Conservation (phyloP, 768 basidiomycete species). For the Termitomyces sp. region DNA sequence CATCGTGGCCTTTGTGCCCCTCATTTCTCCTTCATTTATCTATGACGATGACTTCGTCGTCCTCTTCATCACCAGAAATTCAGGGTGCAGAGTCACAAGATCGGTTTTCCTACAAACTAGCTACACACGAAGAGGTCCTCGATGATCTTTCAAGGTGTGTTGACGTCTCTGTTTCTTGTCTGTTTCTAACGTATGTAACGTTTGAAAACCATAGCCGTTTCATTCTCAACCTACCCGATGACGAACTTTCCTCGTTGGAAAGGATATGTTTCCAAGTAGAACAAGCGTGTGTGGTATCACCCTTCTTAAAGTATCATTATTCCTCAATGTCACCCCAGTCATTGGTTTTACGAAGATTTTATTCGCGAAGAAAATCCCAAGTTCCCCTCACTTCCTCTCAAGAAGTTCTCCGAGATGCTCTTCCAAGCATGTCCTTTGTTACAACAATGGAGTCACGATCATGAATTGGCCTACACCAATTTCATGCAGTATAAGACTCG, state of each 20-base stretch:
- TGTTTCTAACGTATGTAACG: constrained; percentile 6
- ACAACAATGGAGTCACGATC: constrained; percentile 79
- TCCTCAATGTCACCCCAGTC: constrained; percentile 46
- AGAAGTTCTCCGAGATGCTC: constrained; percentile 90
- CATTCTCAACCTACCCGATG: constrained; percentile 92
- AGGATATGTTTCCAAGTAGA: constrained; percentile 98
- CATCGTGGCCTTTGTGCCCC: constrained; percentile 24
- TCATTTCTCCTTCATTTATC: constrained; percentile 22
- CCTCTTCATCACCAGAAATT: constrained; percentile 78
- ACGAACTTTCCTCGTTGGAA: constrained; percentile 88
- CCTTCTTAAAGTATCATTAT: constrained; percentile 5
- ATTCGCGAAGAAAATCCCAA: constrained; percentile 88
- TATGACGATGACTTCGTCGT: constrained; percentile 67
- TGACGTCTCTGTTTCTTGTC: constrained; percentile 6
- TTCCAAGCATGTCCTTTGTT: constrained; percentile 84
- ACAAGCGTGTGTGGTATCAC: constrained; percentile 76
- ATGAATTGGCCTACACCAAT: constrained; percentile 80
- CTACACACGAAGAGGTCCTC: constrained; percentile 80
- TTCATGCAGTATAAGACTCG: constrained; percentile 97
- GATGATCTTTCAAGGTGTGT: constrained; percentile 86
- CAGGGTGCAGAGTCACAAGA: constrained; percentile 34
- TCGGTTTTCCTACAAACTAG: constrained; percentile 64
- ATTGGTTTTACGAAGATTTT: constrained; percentile 99
- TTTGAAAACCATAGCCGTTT: constrained; percentile 64
- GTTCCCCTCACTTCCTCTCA: constrained; percentile 85